These are phyloP conservation scores for Penicillium canescens DNA, from an alignment of 495 filamentous ascomycete genomes.

Conservation along the genomic window DNA sequence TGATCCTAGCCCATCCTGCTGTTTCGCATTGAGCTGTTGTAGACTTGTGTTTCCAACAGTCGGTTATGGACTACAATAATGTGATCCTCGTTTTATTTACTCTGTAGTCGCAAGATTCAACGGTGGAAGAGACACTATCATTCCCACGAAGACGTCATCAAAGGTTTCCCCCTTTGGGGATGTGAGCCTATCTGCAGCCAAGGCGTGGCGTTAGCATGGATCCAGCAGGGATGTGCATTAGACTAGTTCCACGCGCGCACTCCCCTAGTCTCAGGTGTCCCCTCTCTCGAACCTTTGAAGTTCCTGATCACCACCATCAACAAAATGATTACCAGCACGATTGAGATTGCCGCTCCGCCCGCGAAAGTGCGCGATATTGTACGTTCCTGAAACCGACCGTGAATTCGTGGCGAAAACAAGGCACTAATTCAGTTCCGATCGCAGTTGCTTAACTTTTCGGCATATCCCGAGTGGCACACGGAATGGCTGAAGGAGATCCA, in stretches of 20 bases:
- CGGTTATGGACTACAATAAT: too few relatives aligned
- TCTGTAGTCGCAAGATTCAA: too few relatives aligned
- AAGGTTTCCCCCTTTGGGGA: too few relatives aligned
- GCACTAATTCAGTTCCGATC: background rate
- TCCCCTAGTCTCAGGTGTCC: background rate
- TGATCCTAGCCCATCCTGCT: too few relatives aligned
- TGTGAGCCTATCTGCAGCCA: background rate
- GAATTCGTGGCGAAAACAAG: background rate
- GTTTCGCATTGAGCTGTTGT: too few relatives aligned
- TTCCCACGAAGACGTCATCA: too few relatives aligned
- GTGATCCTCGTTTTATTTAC: too few relatives aligned
- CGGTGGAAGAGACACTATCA: too few relatives aligned
- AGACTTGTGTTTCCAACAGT: too few relatives aligned
- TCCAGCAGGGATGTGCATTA: background rate
- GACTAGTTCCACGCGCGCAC: background rate
- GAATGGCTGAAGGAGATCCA: conserved; percentile 25
- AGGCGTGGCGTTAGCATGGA: background rate
- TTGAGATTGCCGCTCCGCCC: conserved; percentile 29
- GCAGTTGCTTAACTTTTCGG: conserved; percentile 28
- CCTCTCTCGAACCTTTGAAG: background rate
- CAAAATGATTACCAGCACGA: conserved; percentile 15
- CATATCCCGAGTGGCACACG: conserved; percentile 29
- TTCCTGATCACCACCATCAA: background rate
- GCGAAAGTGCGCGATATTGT: conserved; percentile 32
- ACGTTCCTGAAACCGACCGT: background rate